Evolutionary conservation across 2,329 filamentous ascomycete genomes (phyloP).

Genomic region (Microdochium trichocladiopsis): DNA sequence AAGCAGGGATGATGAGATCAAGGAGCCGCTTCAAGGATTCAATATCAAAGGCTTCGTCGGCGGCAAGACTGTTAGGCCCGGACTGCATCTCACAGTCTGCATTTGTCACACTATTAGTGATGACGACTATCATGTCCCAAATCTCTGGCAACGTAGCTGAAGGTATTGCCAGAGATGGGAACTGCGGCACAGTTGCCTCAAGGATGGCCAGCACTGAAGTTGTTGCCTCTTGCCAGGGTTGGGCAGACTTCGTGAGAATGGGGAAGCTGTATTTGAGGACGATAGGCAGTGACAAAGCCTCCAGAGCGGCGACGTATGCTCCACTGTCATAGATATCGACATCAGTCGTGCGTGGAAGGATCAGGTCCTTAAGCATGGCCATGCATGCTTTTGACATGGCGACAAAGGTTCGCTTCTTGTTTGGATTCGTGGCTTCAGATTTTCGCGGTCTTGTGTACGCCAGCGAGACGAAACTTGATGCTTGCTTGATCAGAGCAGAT

Average conservation of each 20-base stretch:
- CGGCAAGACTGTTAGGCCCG: slow-evolving; percentile 39
- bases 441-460: slow-evolving; percentile 47
- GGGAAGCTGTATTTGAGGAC: slow-evolving; percentile 74
- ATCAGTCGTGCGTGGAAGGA: slow-evolving; percentile 52
- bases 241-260: slow-evolving; percentile 60
- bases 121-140: slow-evolving; percentile 63
- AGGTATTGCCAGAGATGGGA: slow-evolving; percentile 42
- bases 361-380: slow-evolving; percentile 55
- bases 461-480: slow-evolving; percentile 64
- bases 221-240: slow-evolving; percentile 77
- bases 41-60: slow-evolving; percentile 80
- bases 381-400: slow-evolving; percentile 83
- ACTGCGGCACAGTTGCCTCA: slow-evolving; percentile 54
- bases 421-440: slow-evolving; percentile 6
- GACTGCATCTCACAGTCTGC: slow-evolving; percentile 49
- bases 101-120: slow-evolving; percentile 62
- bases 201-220: slow-evolving; percentile 63
- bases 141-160: slow-evolving; percentile 43
- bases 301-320: slow-evolving; percentile 57
- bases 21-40: slow-evolving; percentile 62
- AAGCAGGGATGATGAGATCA: slow-evolving; percentile 63
- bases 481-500: slow-evolving; percentile 59
- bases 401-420: slow-evolving; percentile 69
- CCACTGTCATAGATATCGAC: slow-evolving; percentile 63
- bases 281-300: slow-evolving; percentile 64